Evolutionary conservation across 306 rosid species (phyloP).

Genomic region (Senna siamea): DNA sequence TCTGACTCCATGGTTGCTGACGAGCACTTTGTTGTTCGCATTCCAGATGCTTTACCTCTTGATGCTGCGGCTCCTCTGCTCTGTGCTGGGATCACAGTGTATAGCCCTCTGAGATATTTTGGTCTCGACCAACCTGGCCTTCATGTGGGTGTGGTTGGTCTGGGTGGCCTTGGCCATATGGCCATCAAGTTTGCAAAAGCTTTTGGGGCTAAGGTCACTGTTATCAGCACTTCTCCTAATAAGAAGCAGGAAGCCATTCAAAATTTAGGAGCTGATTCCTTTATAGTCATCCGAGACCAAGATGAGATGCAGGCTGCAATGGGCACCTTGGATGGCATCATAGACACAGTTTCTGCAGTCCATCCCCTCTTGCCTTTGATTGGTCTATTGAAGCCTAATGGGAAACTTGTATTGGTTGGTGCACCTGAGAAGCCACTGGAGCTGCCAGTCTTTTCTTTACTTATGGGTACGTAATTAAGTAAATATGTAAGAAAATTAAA

Average conservation of each 20-base stretch:
- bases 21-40: slow-evolving; percentile 45
- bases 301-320: slow-evolving; percentile 50
- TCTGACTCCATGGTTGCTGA: slow-evolving; percentile 55
- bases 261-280: slow-evolving; percentile 52
- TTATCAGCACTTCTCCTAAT: slow-evolving; percentile 59
- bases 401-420: slow-evolving; percentile 61
- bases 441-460: slow-evolving; percentile 42
- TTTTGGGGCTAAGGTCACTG: slow-evolving; percentile 58
- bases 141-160: slow-evolving; percentile 61
- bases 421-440: slow-evolving; percentile 53
- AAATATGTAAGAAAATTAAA: too few relatives aligned
- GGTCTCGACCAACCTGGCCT: slow-evolving; percentile 58
- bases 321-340: slow-evolving; percentile 58
- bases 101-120: slow-evolving; percentile 56
- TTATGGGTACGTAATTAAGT: slow-evolving; percentile 41
- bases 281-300: slow-evolving; percentile 52
- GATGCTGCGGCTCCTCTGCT: slow-evolving; percentile 67
- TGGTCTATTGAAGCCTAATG: slow-evolving; percentile 49
- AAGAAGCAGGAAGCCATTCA: slow-evolving; percentile 61
- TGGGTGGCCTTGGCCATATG: slow-evolving; percentile 68
- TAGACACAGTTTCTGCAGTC: slow-evolving; percentile 53
- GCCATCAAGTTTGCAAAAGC: slow-evolving; percentile 69
- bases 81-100: slow-evolving; percentile 72
- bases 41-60: slow-evolving; percentile 52
- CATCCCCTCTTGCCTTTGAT: slow-evolving; percentile 54